These are phyloP conservation scores for Linum trigynum DNA, from an alignment of 345 rosid species.

Conservation along the genomic window DNA sequence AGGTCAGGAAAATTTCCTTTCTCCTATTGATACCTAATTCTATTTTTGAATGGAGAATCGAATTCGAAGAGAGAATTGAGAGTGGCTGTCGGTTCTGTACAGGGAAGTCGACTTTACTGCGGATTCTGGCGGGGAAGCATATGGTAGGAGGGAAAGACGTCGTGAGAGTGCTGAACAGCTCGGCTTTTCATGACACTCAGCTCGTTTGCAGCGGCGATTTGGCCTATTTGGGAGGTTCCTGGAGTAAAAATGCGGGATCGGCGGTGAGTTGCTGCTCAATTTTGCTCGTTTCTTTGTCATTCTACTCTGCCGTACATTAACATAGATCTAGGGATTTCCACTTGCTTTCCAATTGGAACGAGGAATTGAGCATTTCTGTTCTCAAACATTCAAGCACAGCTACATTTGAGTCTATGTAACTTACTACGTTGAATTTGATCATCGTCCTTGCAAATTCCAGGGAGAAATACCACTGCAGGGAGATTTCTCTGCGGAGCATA, in stretches of 20 bases:
- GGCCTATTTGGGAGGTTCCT: slow-evolving; percentile 60
- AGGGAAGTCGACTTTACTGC: slow-evolving; percentile 88
- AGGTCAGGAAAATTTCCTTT: slow-evolving; percentile 26
- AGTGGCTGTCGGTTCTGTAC: too few species aligned
- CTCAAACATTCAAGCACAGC: neutral
- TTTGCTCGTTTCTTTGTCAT: too few species aligned
- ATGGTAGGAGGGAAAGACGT: slow-evolving; percentile 78
- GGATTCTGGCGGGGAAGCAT: slow-evolving; percentile 91
- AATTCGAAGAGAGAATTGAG: too few species aligned
- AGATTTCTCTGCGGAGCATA: slow-evolving; percentile 83
- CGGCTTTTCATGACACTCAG: slow-evolving; percentile 85
- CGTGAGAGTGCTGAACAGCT: slow-evolving; percentile 77
- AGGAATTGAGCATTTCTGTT: too few species aligned
- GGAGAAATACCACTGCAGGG: slow-evolving; percentile 97
- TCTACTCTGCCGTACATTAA: too few species aligned
- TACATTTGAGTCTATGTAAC: neutral
- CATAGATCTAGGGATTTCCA: too few species aligned
- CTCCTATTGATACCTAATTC: too few species aligned
- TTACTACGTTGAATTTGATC: neutral
- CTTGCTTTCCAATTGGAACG: too few species aligned
- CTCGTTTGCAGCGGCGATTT: slow-evolving; percentile 86
- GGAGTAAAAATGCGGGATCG: slow-evolving; percentile 26
- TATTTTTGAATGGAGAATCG: too few species aligned
- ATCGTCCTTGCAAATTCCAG: slow-evolving; percentile 26
- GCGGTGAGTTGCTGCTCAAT: slow-evolving; percentile 29